Evolutionary conservation across 257 asterid genomes (phyloP).

Genomic region (Rubia yunnanensis): DNA sequence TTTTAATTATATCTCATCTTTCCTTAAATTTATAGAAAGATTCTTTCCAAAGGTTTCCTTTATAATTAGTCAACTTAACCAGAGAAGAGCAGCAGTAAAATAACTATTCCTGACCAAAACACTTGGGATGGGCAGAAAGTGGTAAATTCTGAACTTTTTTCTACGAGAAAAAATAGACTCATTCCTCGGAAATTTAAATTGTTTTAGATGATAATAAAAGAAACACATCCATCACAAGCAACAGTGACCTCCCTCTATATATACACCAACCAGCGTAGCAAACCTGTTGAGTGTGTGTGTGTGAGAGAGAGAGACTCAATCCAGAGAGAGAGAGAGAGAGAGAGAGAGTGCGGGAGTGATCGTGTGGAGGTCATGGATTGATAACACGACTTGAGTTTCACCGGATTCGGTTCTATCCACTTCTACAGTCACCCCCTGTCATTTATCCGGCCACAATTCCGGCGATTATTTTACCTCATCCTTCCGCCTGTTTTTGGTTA

Average conservation of each 20-base stretch:
- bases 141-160: too few relatives aligned
- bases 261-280: background rate
- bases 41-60: too few relatives aligned
- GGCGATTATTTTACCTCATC: background rate
- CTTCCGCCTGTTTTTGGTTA: background rate
- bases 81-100: too few relatives aligned
- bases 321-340: conserved; percentile 12
- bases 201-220: background rate
- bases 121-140: too few relatives aligned
- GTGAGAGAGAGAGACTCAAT: conserved; percentile 11
- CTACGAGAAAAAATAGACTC: too few relatives aligned
- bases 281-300: conserved; percentile 10
- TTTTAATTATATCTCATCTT: too few relatives aligned
- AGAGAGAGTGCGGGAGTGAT: conserved; percentile 9
- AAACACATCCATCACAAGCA: conserved; percentile 1
- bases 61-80: too few relatives aligned
- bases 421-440: background rate
- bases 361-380: conserved; percentile 6
- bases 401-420: background rate
- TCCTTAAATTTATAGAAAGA: too few relatives aligned
- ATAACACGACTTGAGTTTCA: background rate
- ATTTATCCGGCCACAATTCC: background rate
- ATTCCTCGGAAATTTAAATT: too few relatives aligned
- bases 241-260: conserved; percentile 7
- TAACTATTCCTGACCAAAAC: too few relatives aligned